A percentile compares a stretch with the other conserved stretches of the same genome.
These are phyloP conservation scores for Thamnidium elegans DNA, from an alignment of 192 early-diverging fungal species.

Conservation along the genomic window DNA sequence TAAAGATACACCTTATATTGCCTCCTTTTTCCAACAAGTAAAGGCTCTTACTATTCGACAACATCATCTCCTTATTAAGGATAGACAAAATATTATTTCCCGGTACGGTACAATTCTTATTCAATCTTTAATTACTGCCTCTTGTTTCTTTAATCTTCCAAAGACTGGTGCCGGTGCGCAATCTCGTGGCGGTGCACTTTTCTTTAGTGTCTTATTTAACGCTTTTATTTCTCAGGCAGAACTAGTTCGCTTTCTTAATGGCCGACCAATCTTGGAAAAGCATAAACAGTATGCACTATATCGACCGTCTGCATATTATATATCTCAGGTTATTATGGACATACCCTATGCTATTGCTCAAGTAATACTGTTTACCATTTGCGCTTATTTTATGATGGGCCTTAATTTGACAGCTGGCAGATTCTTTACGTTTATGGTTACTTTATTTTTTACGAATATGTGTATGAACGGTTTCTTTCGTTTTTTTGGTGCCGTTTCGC, in stretches of 20 bases:
- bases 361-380: conserved; percentile 50
- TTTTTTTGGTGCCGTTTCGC: conserved; percentile 48
- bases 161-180: conserved; percentile 60
- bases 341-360: conserved; percentile 48
- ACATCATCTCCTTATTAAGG: conserved; percentile 58
- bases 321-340: conserved; percentile 53
- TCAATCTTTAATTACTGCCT: conserved; percentile 70
- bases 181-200: conserved; percentile 75
- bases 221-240: conserved; percentile 63
- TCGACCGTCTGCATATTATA: conserved; percentile 55
- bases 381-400: conserved; percentile 64
- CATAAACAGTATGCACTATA: conserved; percentile 74
- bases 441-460: conserved; percentile 51
- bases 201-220: conserved; percentile 55
- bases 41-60: conserved; percentile 59
- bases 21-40: conserved; percentile 65
- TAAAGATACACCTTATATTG: conserved; percentile 57
- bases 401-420: conserved; percentile 46
- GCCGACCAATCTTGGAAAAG: conserved; percentile 73
- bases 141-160: conserved; percentile 64
- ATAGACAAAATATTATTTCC: conserved; percentile 48
- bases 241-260: conserved; percentile 66
- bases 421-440: conserved; percentile 56
- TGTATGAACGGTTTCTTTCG: conserved; percentile 60
- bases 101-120: conserved; percentile 48